Conservation (phyloP, 148 eudicot species). For the Heliosperma pusillum region DNA sequence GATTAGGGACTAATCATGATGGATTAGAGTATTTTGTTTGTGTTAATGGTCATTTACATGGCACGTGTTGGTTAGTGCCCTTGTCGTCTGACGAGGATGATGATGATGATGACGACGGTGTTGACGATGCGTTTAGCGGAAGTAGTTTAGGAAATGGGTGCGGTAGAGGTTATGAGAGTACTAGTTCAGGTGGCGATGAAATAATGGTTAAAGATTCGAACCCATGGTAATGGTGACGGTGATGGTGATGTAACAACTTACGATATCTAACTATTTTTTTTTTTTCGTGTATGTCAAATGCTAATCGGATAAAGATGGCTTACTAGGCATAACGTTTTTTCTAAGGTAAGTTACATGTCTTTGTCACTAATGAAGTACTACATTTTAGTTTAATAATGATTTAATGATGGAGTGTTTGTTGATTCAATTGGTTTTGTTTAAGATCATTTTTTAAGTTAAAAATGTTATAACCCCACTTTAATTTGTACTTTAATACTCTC, state of each 20-base stretch:
- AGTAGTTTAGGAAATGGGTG: background rate
- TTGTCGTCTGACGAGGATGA: slow-evolving; percentile 54
- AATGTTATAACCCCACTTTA: too few relatives aligned
- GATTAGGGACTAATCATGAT: slow-evolving; percentile 61
- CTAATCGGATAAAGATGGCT: background rate
- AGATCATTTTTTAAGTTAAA: background rate
- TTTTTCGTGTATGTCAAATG: background rate
- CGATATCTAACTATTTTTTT: too few relatives aligned
- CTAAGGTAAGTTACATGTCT: background rate
- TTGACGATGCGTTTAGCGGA: background rate
- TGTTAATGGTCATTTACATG: slow-evolving; percentile 78
- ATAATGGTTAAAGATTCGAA: slow-evolving; percentile 1
- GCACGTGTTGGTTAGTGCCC: slow-evolving; percentile 65
- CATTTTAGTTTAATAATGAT: background rate
- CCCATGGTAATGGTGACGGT: slow-evolving; percentile 9
- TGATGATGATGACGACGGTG: slow-evolving; percentile 16
- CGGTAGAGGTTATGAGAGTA: background rate
- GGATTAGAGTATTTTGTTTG: slow-evolving; percentile 71
- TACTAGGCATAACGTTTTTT: background rate
- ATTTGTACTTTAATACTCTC: too few relatives aligned
- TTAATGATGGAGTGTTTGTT: background rate
- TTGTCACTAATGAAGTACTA: background rate
- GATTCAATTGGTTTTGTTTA: too few relatives aligned
- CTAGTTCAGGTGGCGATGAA: background rate
- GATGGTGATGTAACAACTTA: too few relatives aligned